Base-by-base conservation (phyloP, 176 grass and related monocot genomes). In the Bolboschoenus planiculmis region DNA sequence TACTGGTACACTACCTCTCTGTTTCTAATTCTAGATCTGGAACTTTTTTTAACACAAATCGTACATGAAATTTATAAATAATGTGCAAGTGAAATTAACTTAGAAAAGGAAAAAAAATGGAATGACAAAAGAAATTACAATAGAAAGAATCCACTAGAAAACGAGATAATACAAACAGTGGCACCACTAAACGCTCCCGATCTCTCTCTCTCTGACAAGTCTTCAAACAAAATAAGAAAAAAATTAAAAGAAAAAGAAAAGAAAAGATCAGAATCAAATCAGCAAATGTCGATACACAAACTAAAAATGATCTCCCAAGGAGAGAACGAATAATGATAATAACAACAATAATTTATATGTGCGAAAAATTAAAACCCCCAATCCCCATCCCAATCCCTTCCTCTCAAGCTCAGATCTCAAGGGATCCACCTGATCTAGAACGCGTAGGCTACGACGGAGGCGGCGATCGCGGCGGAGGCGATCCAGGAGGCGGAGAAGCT, bases 121-220 rank as follows among this genome's bases (percentile, higher is more conserved):
- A 10, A 55, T 3, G 46, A 37, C 9, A 39, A 59, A 29, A 0
- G 18, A 27, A 80, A 23, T 81, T 55, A 81, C 51, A 81, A 39
- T 61, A 79, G 30, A 79, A 82, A 82, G 80, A 82, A 82, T 82
- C 31, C 80, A 82, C 80, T 66, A 82, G 79, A 82, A 62, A 37
- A 82, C 15, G 60, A 62, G 59, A 82, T 82, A 48, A 82, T 82
- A 82, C 80, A 82, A 59, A 82, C 56, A 81, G 48, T 53, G 56
- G 53, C 11, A 61, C 20, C 78, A 81, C 78, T 81, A 59, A 81
- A 60, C 78, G 36, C 33, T 80, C 78, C 21, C 37, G 20, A 26
- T 72, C n/a, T 72, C 37, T 72, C 67, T 72, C 64, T 68, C 65
- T 70, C 65, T 72, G 39, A 72, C 67, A 72, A 14, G 67, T 80